Percentiles rank a stretch among this genome's conserved stretches.
phyloP scores from a whole-genome alignment of 495 filamentous ascomycete species.

The Penicillium malachiteum region DNA sequence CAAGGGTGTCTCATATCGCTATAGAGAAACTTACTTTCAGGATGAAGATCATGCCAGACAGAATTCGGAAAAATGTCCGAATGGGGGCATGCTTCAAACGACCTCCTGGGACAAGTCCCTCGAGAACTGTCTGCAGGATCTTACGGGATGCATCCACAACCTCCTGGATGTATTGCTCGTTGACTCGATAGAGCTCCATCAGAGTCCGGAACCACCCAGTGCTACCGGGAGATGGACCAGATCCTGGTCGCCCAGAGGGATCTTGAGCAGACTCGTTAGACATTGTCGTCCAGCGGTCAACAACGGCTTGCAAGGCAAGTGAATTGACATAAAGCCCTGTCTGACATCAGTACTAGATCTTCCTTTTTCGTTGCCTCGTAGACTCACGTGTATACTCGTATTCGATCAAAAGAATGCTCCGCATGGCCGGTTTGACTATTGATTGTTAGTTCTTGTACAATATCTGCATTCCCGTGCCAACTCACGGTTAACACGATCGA shows the following conservation, averaged over 20 bases:
- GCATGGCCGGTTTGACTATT: conserved; percentile 70
- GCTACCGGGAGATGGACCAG: conserved; percentile 32
- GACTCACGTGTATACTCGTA: conserved; percentile 76
- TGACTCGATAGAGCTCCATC: conserved; percentile 54
- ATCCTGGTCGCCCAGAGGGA: conserved; percentile 40
- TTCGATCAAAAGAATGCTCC: conserved; percentile 84
- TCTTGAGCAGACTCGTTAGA: conserved; percentile 52
- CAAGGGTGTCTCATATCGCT: not conserved
- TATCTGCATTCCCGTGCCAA: not conserved
- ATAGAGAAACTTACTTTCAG: conserved; percentile 55
- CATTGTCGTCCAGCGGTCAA: conserved; percentile 84
- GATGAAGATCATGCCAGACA: conserved; percentile 92
- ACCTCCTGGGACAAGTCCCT: conserved; percentile 76
- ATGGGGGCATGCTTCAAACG: conserved; percentile 91
- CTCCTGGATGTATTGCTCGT: conserved; percentile 78
- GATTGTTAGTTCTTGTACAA: conserved; percentile 20
- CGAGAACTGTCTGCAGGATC: conserved; percentile 77
- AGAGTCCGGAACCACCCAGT: conserved; percentile 51
- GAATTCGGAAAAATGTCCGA: conserved; percentile 89
- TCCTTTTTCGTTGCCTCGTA: not conserved
- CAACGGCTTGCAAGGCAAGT: conserved; percentile 87
- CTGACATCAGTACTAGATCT: conserved; percentile 10
- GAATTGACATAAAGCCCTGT: conserved; percentile 81
- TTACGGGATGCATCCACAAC: conserved; percentile 85
- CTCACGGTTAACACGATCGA: conserved; percentile 61